Conservation (phyloP, 805 yeast genomes). For the Wickerhamomyces hampshirensis region DNA sequence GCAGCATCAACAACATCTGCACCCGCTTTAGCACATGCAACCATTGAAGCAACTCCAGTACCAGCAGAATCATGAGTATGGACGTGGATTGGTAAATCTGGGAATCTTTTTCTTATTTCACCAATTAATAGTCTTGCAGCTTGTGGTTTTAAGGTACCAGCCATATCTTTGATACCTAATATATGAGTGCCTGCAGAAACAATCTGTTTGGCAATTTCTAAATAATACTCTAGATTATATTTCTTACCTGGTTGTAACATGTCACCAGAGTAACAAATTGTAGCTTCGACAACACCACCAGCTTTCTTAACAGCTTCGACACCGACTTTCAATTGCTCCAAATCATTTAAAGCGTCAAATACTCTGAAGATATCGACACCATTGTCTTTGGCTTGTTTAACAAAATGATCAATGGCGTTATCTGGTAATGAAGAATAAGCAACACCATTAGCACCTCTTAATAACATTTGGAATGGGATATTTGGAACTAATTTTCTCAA, state of each 20-base stretch:
- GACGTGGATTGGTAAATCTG: constrained; percentile 94
- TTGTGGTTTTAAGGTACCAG: constrained; percentile 94
- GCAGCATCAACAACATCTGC: constrained; percentile 99
- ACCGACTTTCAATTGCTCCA: constrained; percentile 96
- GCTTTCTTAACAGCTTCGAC: constrained; percentile 97
- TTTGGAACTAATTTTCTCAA: constrained; percentile 91
- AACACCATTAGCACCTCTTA: constrained; percentile 99
- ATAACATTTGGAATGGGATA: constrained; percentile 98
- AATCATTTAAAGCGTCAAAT: constrained; percentile 94
- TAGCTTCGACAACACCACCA: constrained; percentile 98
- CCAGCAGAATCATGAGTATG: constrained; percentile 99
- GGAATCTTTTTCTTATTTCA: constrained; percentile 78
- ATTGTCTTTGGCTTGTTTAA: constrained; percentile 85
- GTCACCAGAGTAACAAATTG: constrained; percentile 98
- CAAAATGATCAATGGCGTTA: constrained; percentile 97
- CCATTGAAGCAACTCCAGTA: constrained; percentile 97
- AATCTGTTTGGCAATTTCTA: constrained; percentile 74
- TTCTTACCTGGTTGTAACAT: constrained; percentile 95
- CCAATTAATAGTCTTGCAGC: constrained; percentile 85
- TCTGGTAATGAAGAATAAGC: constrained; percentile 98
- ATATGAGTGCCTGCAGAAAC: constrained; percentile 95
- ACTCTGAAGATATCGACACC: constrained; percentile 99
- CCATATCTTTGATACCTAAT: constrained; percentile 98
- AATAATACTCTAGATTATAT: constrained; percentile 88
- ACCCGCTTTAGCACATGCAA: constrained; percentile 91